Conservation (phyloP, 352 stramenopile genomes). For the Globisporangium orthogonon region DNA sequence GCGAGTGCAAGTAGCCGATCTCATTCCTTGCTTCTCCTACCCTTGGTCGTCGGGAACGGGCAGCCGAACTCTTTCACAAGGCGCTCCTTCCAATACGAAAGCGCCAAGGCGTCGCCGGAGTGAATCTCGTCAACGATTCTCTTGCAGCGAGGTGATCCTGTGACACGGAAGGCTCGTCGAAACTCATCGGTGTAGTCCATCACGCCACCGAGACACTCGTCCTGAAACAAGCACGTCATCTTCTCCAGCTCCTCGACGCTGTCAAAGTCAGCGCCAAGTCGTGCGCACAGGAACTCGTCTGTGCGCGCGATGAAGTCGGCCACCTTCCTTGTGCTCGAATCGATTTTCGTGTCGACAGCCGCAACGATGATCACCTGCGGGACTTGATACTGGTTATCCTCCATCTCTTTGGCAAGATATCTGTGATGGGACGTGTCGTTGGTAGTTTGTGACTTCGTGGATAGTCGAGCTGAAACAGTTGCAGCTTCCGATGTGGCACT, state of each 20-base stretch:
- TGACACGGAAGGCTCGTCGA: conserved; percentile 23
- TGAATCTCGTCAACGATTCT: conserved; percentile 17
- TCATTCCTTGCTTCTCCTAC: not conserved
- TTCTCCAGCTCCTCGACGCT: conserved; percentile 21
- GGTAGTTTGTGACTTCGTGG: not conserved
- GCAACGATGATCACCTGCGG: conserved; percentile 4
- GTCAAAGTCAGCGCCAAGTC: conserved; percentile 6
- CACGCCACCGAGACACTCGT: conserved; percentile 28
- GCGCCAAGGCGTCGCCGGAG: conserved; percentile 10
- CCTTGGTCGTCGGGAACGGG: conserved; percentile 4
- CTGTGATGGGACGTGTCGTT: not conserved
- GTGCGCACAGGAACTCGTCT: conserved; percentile 3
- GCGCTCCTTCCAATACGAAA: conserved; percentile 22
- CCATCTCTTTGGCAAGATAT: not conserved
- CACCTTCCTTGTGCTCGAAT: conserved; percentile 1
- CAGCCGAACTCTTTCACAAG: conserved; percentile 12
- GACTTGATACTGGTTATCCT: not conserved
- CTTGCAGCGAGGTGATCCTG: conserved; percentile 25
- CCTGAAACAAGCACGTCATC: conserved; percentile 38
- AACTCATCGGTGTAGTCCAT: conserved; percentile 33
- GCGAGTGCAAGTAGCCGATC: not conserved
- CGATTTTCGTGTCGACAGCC: conserved; percentile 5
- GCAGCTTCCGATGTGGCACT: not conserved
- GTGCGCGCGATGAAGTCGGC: conserved; percentile 13
- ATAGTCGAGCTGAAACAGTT: too few species aligned